Conservation (phyloP, 2,329 filamentous ascomycete genomes). For the Pseudogymnoascus sp. region DNA sequence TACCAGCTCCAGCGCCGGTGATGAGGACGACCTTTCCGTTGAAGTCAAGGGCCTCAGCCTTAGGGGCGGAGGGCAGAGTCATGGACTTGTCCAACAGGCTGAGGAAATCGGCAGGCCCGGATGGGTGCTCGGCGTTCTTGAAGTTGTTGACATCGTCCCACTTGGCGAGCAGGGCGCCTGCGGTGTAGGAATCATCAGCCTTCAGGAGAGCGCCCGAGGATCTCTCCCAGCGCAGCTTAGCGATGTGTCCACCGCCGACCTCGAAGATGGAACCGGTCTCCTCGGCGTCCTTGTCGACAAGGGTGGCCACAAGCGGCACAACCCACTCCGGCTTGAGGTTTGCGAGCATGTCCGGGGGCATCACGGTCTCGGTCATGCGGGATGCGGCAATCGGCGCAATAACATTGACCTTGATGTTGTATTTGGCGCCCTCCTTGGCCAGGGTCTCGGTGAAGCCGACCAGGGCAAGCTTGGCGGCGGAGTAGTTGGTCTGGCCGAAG, state of each 20-base stretch:
- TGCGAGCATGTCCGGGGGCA: constrained; percentile 87
- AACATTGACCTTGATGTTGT: constrained; percentile 93
- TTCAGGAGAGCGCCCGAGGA: constrained; percentile 83
- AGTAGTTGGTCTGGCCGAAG: constrained; percentile 96
- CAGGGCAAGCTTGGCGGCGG: constrained; percentile 88
- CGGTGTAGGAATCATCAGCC: constrained; percentile 80
- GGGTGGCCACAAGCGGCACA: constrained; percentile 80
- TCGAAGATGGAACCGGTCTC: constrained; percentile 92
- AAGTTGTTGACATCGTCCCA: constrained; percentile 88
- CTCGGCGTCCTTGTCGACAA: constrained; percentile 74
- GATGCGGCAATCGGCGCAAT: constrained; percentile 93
- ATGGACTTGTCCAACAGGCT: constrained; percentile 74
- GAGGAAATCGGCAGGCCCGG: constrained; percentile 82
- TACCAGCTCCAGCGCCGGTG: constrained; percentile 82
- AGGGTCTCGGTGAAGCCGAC: constrained; percentile 97
- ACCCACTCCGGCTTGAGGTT: constrained; percentile 81
- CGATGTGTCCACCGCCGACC: constrained; percentile 83
- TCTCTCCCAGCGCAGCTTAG: constrained; percentile 94
- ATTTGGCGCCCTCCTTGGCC: constrained; percentile 94
- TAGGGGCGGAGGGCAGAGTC: constrained; percentile 65
- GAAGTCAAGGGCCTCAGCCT: constrained; percentile 71
- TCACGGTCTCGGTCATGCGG: constrained; percentile 90
- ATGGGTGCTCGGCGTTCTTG: constrained; percentile 73
- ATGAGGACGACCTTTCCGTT: constrained; percentile 78
- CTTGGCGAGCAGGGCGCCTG: constrained; percentile 78